These are phyloP conservation scores for Trichoderma parareesei DNA, from an alignment of 495 filamentous ascomycete genomes.

Conservation along the genomic window DNA sequence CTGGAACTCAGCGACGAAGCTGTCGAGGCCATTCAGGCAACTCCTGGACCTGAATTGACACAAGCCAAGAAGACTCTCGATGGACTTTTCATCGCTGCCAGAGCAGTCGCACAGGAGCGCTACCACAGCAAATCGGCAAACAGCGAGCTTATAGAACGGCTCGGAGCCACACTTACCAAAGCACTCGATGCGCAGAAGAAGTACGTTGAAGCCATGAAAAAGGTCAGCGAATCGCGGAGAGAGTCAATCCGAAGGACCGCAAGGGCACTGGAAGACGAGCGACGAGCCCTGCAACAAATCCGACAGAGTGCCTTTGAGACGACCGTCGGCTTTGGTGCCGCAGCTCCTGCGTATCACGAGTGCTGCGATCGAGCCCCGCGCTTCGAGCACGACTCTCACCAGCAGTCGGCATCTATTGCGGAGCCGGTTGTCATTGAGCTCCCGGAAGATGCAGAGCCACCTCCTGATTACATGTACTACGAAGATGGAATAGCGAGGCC, in stretches of 20 bases:
- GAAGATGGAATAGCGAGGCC: background rate
- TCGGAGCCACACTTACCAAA: background rate
- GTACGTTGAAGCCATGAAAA: background rate
- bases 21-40: background rate
- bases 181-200: background rate
- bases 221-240: background rate
- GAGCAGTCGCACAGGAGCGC: background rate
- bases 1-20: background rate
- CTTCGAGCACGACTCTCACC: background rate
- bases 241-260: background rate
- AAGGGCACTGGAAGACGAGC: background rate
- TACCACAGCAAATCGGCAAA: background rate
- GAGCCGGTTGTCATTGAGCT: background rate
- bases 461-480: background rate
- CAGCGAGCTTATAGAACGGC: background rate
- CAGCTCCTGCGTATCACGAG: background rate
- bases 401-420: background rate
- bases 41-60: background rate
- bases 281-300: background rate
- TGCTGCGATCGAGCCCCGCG: conserved; percentile 1
- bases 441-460: background rate
- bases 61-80: background rate
- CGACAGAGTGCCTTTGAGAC: background rate
- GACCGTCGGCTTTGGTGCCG: conserved; percentile 1
- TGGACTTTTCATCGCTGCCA: background rate